Evolutionary conservation across 768 basidiomycete genomes (phyloP).

Genomic region (Rubroboletus satanas): DNA sequence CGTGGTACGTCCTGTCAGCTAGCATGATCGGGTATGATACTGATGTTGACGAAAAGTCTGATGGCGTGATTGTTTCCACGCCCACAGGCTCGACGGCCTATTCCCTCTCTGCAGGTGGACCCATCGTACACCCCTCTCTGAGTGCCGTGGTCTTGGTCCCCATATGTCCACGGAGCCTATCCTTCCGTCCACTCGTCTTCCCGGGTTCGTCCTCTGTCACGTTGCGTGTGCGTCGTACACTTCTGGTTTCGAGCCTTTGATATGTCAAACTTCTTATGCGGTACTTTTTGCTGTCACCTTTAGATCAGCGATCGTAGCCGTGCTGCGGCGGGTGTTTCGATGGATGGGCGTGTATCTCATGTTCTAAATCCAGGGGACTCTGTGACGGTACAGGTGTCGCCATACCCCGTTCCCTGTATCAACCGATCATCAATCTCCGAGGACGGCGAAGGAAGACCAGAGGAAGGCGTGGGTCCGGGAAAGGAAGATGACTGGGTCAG

Average conservation of each 20-base stretch:
- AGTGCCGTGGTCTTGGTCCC: conserved; percentile 90
- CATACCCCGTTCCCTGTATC: conserved; percentile 90
- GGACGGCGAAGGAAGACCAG: conserved; percentile 37
- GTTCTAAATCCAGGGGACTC: conserved; percentile 81
- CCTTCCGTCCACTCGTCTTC: conserved; percentile 88
- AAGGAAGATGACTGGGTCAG: conserved; percentile 95
- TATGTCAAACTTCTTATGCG: conserved; percentile 1
- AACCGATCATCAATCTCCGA: conserved; percentile 77
- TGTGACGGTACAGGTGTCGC: conserved; percentile 79
- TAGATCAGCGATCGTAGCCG: conserved; percentile 85
- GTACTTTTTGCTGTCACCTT: not conserved
- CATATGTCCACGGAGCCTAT: conserved; percentile 91
- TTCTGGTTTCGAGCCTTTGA: not conserved
- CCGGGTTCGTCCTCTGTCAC: conserved; percentile 77
- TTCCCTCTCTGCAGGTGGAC: conserved; percentile 91
- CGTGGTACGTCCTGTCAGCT: conserved; percentile 56
- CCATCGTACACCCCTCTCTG: conserved; percentile 91
- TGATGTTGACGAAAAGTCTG: conserved; percentile 53
- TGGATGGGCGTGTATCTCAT: conserved; percentile 88
- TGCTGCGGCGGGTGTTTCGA: conserved; percentile 83
- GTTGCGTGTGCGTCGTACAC: conserved; percentile 51
- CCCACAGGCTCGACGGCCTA: conserved; percentile 97
- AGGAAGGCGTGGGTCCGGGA: conserved; percentile 69
- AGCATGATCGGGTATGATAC: conserved; percentile 7
- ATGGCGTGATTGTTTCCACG: conserved; percentile 91